These are phyloP conservation scores for Monsonia emarginata DNA, from an alignment of 441 rosid genomes.

Conservation along the genomic window DNA sequence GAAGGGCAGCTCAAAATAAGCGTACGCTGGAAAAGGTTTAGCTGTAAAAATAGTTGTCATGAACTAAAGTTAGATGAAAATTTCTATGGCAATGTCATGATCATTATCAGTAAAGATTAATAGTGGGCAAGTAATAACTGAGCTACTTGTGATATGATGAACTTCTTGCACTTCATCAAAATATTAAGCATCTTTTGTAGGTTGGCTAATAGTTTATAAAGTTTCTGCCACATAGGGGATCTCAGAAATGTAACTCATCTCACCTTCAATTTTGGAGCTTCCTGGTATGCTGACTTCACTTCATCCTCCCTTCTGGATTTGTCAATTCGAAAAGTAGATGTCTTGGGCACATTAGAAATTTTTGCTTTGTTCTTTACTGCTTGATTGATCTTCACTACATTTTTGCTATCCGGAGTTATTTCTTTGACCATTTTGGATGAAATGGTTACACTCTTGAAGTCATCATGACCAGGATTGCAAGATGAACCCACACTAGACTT, in stretches of 20 bases:
- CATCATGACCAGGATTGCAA: slow-evolving; percentile 20
- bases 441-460: slow-evolving; percentile 16
- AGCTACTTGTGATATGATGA: background rate
- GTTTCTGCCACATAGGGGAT: background rate
- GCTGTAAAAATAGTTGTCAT: background rate
- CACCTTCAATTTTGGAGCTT: slow-evolving; percentile 34
- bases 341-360: slow-evolving; percentile 18
- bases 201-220: background rate
- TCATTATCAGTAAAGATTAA: background rate
- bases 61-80: background rate
- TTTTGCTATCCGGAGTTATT: slow-evolving; percentile 30
- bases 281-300: slow-evolving; percentile 17
- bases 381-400: slow-evolving; percentile 19
- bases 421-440: slow-evolving; percentile 23
- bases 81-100: background rate
- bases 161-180: background rate
- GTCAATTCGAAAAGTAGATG: slow-evolving; percentile 20
- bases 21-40: background rate
- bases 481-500: slow-evolving; percentile 51
- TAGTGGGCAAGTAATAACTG: background rate
- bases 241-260: slow-evolving; percentile 7
- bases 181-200: no score
- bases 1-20: background rate
- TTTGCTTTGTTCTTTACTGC: slow-evolving; percentile 21
- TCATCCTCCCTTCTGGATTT: slow-evolving; percentile 15